A percentile compares a stretch with the other conserved stretches of the same genome.
phyloP scores from a whole-genome alignment of 441 rosid genomes.

The Dalechampia spathulata region DNA sequence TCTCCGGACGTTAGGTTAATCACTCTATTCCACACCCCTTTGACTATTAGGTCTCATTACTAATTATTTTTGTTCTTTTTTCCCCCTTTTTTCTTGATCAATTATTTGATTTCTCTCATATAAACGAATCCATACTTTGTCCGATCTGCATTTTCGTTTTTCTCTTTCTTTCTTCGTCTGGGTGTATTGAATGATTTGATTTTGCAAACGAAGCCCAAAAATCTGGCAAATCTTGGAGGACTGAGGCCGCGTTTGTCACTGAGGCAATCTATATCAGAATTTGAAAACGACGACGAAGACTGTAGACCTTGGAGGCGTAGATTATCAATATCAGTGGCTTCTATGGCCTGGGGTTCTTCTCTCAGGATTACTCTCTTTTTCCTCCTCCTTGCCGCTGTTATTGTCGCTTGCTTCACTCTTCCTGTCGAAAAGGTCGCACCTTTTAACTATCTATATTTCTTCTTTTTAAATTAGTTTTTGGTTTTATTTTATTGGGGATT shows the following conservation, averaged over 20 bases:
- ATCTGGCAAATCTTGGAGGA: constrained; percentile 56
- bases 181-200: too few relatives aligned
- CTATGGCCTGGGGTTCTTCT: constrained; percentile 68
- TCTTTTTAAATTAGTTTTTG: not conserved
- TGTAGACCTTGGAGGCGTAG: constrained; percentile 56
- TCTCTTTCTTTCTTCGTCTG: too few relatives aligned
- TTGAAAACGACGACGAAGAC: constrained; percentile 31
- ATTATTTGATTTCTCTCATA: too few relatives aligned
- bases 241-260: constrained; percentile 52
- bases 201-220: too few relatives aligned
- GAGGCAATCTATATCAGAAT: constrained; percentile 35
- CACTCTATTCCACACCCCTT: too few relatives aligned
- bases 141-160: too few relatives aligned
- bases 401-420: constrained; percentile 78
- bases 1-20: too few relatives aligned
- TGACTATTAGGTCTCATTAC: too few relatives aligned
- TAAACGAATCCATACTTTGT: too few relatives aligned
- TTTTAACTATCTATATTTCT: not conserved
- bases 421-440: constrained; percentile 86
- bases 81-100: too few relatives aligned
- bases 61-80: too few relatives aligned
- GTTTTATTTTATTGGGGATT: not conserved
- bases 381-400: constrained; percentile 53
- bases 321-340: constrained; percentile 51
- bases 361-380: constrained; percentile 59